A percentile compares a stretch with the other conserved stretches of the same genome.
Conservation (phyloP, 805 yeast genomes). For the Maudiozyma barnettii region DNA sequence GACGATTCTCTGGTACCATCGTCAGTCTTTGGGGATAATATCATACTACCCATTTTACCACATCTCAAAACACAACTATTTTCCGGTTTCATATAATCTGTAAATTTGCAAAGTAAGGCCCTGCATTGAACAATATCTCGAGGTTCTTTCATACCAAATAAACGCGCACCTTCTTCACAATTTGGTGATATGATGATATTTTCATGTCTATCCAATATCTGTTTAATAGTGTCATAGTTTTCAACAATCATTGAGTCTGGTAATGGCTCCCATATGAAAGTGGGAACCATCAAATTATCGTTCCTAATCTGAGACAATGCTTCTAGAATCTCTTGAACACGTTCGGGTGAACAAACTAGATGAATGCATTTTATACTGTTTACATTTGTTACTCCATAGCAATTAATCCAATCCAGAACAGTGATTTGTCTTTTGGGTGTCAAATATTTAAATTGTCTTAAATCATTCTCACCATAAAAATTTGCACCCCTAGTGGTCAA, state of each 20-base stretch:
- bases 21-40: conserved; percentile 17
- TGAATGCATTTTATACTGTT: conserved; percentile 41
- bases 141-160: conserved; percentile 45
- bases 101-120: conserved; percentile 34
- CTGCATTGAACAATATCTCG: conserved; percentile 33
- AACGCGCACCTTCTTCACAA: conserved; percentile 67
- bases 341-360: conserved; percentile 60
- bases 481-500: conserved; percentile 78
- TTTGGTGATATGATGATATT: conserved; percentile 57
- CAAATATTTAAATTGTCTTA: conserved; percentile 49
- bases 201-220: conserved; percentile 12
- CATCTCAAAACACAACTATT: conserved; percentile 50
- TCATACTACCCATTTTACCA: conserved; percentile 62
- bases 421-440: conserved; percentile 56
- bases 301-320: conserved; percentile 13
- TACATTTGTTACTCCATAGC: conserved; percentile 31
- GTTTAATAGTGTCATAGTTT: conserved; percentile 29
- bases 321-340: conserved; percentile 43
- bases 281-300: not conserved
- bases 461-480: conserved; percentile 53
- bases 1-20: not conserved
- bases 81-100: conserved; percentile 32
- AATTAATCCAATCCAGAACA: conserved; percentile 36
- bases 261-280: conserved; percentile 73
- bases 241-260: conserved; percentile 63